Evolutionary conservation across 75 land plant genomes (phyloP).

Genomic region (Ceratopteris richardii): DNA sequence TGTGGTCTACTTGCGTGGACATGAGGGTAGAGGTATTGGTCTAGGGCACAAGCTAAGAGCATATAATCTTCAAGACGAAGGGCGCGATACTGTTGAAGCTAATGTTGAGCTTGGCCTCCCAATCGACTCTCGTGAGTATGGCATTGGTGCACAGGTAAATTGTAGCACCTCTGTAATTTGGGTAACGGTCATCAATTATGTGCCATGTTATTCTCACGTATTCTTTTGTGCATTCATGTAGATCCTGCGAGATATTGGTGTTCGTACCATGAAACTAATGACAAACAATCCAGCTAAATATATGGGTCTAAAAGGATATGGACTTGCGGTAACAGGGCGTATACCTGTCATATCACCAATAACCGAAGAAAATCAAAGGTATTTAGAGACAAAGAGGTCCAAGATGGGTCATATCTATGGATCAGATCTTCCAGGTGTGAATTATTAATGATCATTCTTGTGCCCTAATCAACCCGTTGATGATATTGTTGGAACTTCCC

Average conservation of each 20-base stretch:
- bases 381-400: constrained; percentile 78
- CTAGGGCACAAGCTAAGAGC: constrained; percentile 93
- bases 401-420: constrained; percentile 97
- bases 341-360: constrained; percentile 79
- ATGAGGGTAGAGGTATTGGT: constrained; percentile 97
- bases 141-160: constrained; percentile 90
- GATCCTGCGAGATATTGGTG: constrained; percentile 87
- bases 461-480: too few species aligned
- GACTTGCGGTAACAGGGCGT: constrained; percentile 63
- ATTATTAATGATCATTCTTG: background rate
- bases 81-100: constrained; percentile 94
- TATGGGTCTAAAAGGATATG: constrained; percentile 81
- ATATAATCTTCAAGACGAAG: constrained; percentile 88
- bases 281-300: constrained; percentile 97
- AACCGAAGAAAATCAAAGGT: constrained; percentile 77
- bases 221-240: constrained; percentile 6
- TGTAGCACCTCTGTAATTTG: too few species aligned
- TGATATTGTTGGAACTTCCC: too few species aligned
- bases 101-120: constrained; percentile 88
- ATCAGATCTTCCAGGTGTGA: constrained; percentile 38
- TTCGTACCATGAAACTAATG: constrained; percentile 80
- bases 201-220: background rate
- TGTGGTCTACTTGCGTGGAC: constrained; percentile 86
- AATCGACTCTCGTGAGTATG: constrained; percentile 93
- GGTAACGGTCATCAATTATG: too few species aligned